Evolutionary conservation across 2,329 filamentous ascomycete species (phyloP), one percentile per base, ranked within the genome.

Genomic region (Knufia fluminis): DNA sequence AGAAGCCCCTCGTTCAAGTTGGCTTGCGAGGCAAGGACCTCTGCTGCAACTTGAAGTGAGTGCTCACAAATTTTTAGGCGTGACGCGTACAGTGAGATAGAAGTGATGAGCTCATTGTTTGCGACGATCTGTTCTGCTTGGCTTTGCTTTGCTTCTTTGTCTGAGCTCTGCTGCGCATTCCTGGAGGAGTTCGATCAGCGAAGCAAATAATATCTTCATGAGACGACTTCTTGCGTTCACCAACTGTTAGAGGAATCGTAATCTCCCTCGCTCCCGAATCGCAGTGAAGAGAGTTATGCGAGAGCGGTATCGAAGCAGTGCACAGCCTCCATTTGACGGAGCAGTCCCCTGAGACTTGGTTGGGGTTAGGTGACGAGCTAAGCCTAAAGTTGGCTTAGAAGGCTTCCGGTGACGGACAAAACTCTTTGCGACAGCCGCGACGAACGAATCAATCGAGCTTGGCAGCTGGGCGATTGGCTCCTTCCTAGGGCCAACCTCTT

Each of bases 321-420:
- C 45, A 48, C 12, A 23, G 41, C 17, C 20, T 41, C 22, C 22
- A 24, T 12, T 41, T 14, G n/a, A 9, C 26, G 26, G 26, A 26
- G 24, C 24, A 35, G 38, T 38, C 38, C 36, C 46, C 38, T 49
- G 47, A 44, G 38, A 43, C 26, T 32, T 31, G 24, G 47, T 43
- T 23, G 42, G 17, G 7, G 28, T 3, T 23, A 19, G 24, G n/a
- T 16, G 10, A 32, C 14, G 16, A 17, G 31, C 33, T 36, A 46
- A 46, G 17, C 10, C 41, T 16, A 44, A 45, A n/a, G 19, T 8
- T 32, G 42, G 16, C 19, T 45, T 28, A 23, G 28, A 9, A 19
- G 24, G 32, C n/a, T 23, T 33, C 22, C 22, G 40, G 19, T 26
- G 22, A 41, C 38, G 20, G 40, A 19, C 14, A 16, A 9, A 26